Conservation (phyloP, 2,329 filamentous ascomycete genomes). For the Beauveria sp. region DNA sequence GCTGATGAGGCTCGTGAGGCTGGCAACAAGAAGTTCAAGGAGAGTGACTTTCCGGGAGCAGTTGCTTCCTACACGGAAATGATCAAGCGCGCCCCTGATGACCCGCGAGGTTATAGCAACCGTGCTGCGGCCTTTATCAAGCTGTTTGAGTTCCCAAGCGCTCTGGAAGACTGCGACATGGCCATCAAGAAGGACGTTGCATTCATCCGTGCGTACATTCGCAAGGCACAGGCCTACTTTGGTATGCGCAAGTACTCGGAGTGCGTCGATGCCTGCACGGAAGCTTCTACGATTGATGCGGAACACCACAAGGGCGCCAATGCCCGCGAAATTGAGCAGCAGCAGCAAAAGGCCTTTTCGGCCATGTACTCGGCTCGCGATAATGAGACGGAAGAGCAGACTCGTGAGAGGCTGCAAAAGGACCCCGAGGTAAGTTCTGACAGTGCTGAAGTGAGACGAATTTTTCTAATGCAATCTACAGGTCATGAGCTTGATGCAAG, state of each 20-base stretch:
- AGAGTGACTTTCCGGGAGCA: constrained; percentile 87
- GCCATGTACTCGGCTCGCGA: constrained; percentile 87
- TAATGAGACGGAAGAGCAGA: constrained; percentile 94
- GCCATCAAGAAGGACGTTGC: constrained; percentile 86
- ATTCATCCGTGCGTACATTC: constrained; percentile 93
- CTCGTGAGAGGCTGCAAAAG: constrained; percentile 78
- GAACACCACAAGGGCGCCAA: constrained; percentile 65
- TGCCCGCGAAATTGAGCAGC: constrained; percentile 82
- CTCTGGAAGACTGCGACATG: constrained; percentile 83
- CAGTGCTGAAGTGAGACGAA: neutral
- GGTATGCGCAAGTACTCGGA: constrained; percentile 98
- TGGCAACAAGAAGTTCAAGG: constrained; percentile 96
- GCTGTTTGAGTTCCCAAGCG: constrained; percentile 88
- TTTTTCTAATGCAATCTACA: constrained; percentile 24
- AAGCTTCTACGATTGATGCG: constrained; percentile 70
- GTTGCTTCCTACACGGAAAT: constrained; percentile 94
- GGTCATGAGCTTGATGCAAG: constrained; percentile 87
- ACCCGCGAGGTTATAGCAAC: constrained; percentile 94
- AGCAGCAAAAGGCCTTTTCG: constrained; percentile 84
- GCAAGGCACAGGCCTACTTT: constrained; percentile 91
- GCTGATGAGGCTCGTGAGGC: constrained; percentile 93
- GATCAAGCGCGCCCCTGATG: constrained; percentile 89
- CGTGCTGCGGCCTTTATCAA: constrained; percentile 95
- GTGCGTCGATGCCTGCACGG: constrained; percentile 80
- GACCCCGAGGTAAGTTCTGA: constrained; percentile 71